These are phyloP conservation scores for Ensete glaucum DNA, from an alignment of 176 grass and related monocot genomes.

Conservation along the genomic window DNA sequence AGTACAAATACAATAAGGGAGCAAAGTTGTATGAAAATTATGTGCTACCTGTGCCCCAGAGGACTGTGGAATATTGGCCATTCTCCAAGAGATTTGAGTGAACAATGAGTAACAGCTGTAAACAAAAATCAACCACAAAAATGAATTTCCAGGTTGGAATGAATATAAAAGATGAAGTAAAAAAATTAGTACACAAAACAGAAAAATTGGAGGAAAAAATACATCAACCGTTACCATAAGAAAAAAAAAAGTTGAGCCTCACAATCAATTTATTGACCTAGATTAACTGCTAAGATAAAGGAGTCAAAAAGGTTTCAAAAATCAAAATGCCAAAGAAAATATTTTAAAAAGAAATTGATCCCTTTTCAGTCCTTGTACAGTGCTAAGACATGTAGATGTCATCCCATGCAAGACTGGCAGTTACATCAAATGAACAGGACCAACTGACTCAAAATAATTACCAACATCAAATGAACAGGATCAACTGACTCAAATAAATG, in stretches of 20 bases:
- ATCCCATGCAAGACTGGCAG: neutral
- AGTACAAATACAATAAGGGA: neutral
- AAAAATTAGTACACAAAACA: neutral
- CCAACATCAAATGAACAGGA: neutral
- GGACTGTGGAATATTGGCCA: constrained; percentile 20
- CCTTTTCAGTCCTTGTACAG: neutral
- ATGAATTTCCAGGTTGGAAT: neutral
- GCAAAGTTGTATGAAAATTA: neutral
- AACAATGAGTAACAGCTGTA: neutral
- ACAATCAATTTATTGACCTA: neutral
- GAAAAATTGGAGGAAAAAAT: neutral
- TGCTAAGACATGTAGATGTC: no score
- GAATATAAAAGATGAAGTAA: neutral
- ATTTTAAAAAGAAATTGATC: neutral
- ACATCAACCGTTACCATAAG: neutral
- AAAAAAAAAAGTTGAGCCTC: no score
- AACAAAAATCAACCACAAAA: neutral
- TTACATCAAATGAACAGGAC: neutral
- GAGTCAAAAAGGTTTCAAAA: neutral
- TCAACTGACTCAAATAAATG: neutral
- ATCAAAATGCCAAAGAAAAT: neutral
- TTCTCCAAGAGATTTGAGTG: neutral
- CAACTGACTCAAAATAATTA: neutral
- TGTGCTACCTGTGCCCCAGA: constrained; percentile 25
- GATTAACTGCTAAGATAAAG: neutral